phyloP scores from a whole-genome alignment of 331 rosid genomes.

The Quercus phellos region DNA sequence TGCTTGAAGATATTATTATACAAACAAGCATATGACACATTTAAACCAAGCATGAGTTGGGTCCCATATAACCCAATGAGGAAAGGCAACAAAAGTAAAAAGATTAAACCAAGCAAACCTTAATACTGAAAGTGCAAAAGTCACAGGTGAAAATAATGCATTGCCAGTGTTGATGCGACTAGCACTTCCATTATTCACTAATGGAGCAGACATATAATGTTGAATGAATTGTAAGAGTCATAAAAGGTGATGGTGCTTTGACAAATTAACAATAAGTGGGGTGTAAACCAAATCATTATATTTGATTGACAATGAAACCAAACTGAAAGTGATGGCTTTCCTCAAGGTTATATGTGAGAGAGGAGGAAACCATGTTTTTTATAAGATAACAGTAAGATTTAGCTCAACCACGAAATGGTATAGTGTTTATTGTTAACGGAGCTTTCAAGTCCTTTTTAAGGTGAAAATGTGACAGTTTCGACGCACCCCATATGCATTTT shows the following conservation, averaged over 20 bases:
- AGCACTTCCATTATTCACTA: neutral
- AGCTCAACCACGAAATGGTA: neutral
- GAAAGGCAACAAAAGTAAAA: neutral
- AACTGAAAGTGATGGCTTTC: constrained; percentile 1
- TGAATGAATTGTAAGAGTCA: neutral
- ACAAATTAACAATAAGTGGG: neutral
- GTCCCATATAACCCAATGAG: neutral
- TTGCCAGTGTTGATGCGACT: neutral
- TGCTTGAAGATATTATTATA: neutral
- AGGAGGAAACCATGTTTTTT: neutral
- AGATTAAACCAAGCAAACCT: neutral
- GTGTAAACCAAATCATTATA: neutral
- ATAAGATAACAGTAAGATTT: neutral
- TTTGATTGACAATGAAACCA: neutral
- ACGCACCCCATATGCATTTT: neutral
- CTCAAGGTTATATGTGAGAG: neutral
- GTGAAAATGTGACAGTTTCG: neutral
- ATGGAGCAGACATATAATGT: neutral
- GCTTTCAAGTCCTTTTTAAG: neutral
- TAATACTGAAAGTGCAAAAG: neutral
- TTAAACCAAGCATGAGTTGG: neutral
- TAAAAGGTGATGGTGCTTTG: neutral
- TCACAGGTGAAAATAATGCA: neutral
- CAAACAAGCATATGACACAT: neutral
- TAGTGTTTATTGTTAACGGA: neutral